Evolutionary conservation across 768 basidiomycete species (phyloP), one percentile per base, ranked within the genome.

Genomic region (Mrakia hoshinonis): DNA sequence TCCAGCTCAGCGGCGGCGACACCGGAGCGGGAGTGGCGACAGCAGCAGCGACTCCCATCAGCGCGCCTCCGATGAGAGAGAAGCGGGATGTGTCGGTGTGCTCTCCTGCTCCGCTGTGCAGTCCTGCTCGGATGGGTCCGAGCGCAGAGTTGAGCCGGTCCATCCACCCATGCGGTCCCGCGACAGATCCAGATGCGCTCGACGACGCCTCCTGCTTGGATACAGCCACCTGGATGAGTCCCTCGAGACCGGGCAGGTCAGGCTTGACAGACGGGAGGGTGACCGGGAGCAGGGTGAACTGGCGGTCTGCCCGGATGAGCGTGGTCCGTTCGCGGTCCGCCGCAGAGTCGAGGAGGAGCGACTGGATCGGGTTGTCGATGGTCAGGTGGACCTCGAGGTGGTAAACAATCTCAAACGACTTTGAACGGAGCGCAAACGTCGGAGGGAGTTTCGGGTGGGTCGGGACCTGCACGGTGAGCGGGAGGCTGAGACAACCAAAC

Each of bases 391-490:
- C 72, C 47, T 73, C 72, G 38, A 73, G 72, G 22, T 67, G 26
- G 36, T 73, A 73, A 26, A 54, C 46, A 36, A 73, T 68, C 51
- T 67, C 48, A 58, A 73, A 73, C 15, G 20, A n/a, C 10, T 31
- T 10, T 39, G 36, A 34, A 2, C 55, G 47, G 20, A 73, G 66
- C 24, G 24, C 18, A 58, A 61, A 73, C 2, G 72, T 61, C 9
- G 72, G 66, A 4, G 72, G 72, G 24, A 73, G 67, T n/a, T 67
- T 67, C 3, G 72, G 67, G 48, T 73, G 66, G 38, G 67, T 68
- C 3, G 72, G 72, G 11, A 73, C 72, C 43, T 73, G 72, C 13
- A 73, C 72, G 7, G 72, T 67, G 49, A 73, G 67, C 5, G 72
- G 72, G 13, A 73, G 67, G 29, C 70, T 71, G 70, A 22, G 69